A percentile compares a stretch with the other conserved stretches of the same genome.
Conservation (phyloP, 2,329 filamentous ascomycete genomes). For the Ophiostoma sp. region DNA sequence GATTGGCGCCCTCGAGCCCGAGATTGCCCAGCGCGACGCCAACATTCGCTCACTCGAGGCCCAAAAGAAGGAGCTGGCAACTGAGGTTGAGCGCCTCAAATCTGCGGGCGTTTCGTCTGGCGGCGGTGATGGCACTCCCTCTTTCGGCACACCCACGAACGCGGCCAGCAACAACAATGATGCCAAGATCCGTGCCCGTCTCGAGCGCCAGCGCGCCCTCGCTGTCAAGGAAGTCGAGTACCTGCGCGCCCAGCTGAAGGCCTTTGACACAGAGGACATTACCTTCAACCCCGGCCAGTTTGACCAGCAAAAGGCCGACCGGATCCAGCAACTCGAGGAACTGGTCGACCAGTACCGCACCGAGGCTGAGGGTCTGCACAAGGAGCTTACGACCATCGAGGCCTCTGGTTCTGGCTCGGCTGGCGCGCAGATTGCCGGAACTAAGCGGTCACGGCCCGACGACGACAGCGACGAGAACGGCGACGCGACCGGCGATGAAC, state of each 20-base stretch:
- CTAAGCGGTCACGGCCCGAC: constrained; percentile 65
- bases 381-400: constrained; percentile 70
- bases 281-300: constrained; percentile 80
- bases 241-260: constrained; percentile 85
- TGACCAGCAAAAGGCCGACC: constrained; percentile 71
- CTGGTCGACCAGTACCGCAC: constrained; percentile 82
- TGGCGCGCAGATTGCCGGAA: constrained; percentile 41
- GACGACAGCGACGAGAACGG: constrained; percentile 63
- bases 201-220: constrained; percentile 82
- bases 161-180: constrained; percentile 33
- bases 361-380: constrained; percentile 73
- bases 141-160: not conserved
- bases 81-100: constrained; percentile 71
- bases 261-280: constrained; percentile 82
- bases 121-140: constrained; percentile 32
- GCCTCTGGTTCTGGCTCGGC: constrained; percentile 31
- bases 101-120: constrained; percentile 38
- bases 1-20: constrained; percentile 75
- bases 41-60: constrained; percentile 70
- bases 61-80: constrained; percentile 64
- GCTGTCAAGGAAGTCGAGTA: constrained; percentile 93
- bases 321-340: constrained; percentile 79
- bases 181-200: constrained; percentile 69
- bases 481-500: constrained; percentile 44
- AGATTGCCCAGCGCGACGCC: constrained; percentile 74